Evolutionary conservation across 116 monocot genomes (phyloP).

Genomic region (Dioscorea cayenensis): DNA sequence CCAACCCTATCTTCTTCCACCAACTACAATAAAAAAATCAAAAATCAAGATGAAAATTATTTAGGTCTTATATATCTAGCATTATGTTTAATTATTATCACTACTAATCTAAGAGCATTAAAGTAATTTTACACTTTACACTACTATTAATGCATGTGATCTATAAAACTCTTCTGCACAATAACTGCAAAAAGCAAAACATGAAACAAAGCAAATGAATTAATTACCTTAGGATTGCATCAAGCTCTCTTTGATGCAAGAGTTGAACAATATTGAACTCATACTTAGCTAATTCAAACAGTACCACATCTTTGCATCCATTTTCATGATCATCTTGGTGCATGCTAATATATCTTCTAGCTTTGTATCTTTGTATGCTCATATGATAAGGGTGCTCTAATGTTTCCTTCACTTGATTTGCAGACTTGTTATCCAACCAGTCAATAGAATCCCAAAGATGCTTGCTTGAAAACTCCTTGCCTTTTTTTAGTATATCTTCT

Average conservation of each 20-base stretch:
- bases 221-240: constrained; percentile 22
- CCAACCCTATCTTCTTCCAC: constrained; percentile 34
- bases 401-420: constrained; percentile 14
- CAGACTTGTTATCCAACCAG: background rate
- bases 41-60: background rate
- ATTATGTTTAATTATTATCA: too few relatives aligned
- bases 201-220: background rate
- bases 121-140: too few relatives aligned
- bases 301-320: background rate
- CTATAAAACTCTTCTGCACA: background rate
- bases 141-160: background rate
- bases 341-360: constrained; percentile 14
- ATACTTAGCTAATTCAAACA: constrained; percentile 15
- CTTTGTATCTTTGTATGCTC: constrained; percentile 25
- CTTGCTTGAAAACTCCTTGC: constrained; percentile 18
- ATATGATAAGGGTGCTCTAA: constrained; percentile 34
- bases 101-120: too few relatives aligned
- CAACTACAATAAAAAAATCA: constrained; percentile 18
- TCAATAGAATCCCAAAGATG: constrained; percentile 7
- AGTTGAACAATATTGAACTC: constrained; percentile 33
- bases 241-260: constrained; percentile 21
- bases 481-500: constrained; percentile 22
- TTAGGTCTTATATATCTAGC: too few relatives aligned
- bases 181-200: too few relatives aligned
- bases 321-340: background rate